These are phyloP conservation scores for Neurospora sp. DNA, from an alignment of 495 filamentous ascomycete species.

Conservation along the genomic window DNA sequence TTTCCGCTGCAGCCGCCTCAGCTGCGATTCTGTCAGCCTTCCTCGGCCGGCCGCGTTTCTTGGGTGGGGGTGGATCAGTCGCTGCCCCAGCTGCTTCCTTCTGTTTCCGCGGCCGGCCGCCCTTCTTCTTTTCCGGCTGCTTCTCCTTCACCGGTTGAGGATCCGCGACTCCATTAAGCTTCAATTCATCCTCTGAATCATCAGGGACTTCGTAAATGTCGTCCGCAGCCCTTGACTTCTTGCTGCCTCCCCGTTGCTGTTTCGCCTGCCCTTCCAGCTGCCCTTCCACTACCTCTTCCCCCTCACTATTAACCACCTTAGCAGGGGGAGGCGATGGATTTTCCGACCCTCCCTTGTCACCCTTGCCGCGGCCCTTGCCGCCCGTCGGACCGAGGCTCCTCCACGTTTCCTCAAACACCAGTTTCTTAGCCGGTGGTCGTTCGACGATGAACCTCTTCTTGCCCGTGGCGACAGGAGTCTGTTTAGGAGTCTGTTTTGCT, in stretches of 20 bases:
- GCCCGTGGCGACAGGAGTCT: neutral
- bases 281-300: neutral
- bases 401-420: neutral
- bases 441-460: neutral
- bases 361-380: neutral
- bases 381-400: neutral
- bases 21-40: constrained; percentile 6
- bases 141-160: neutral
- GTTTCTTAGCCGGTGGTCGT: neutral
- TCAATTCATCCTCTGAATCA: constrained; percentile 27
- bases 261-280: neutral
- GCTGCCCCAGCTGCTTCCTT: neutral
- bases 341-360: neutral
- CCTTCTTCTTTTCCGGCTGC: neutral
- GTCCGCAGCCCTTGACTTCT: neutral
- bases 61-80: neutral
- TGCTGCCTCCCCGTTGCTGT: neutral
- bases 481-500: neutral
- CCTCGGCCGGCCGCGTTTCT: constrained; percentile 13
- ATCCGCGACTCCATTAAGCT: neutral
- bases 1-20: constrained; percentile 1
- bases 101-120: neutral
- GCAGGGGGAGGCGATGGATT: neutral
- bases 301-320: neutral
- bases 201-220: constrained; percentile 33